Evolutionary conservation across 1,139 yeast genomes (phyloP).

Genomic region (Komagataea norvegica): DNA sequence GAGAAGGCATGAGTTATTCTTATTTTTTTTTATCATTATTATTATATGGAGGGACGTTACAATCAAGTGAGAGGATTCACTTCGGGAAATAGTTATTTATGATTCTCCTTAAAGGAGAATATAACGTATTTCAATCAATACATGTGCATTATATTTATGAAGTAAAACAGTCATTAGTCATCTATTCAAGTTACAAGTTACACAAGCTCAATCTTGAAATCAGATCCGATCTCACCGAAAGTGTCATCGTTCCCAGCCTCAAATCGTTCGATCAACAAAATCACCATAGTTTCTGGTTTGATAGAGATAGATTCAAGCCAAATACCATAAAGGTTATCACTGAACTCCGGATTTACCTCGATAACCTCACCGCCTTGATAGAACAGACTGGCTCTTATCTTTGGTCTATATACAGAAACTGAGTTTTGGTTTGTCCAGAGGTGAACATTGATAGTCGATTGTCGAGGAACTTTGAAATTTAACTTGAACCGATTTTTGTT

Average conservation of each 20-base stretch:
- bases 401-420: slow-evolving; percentile 21
- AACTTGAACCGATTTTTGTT: slow-evolving; percentile 37
- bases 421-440: slow-evolving; percentile 25
- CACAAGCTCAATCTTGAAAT: slow-evolving; percentile 14
- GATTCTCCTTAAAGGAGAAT: too few species aligned
- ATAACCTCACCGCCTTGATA: slow-evolving; percentile 25
- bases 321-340: slow-evolving; percentile 27
- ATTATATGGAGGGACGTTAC: background rate
- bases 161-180: too few species aligned
- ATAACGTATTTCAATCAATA: too few species aligned
- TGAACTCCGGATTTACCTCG: slow-evolving; percentile 27
- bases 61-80: too few species aligned
- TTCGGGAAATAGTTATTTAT: too few species aligned
- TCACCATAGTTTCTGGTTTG: slow-evolving; percentile 10
- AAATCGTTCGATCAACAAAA: slow-evolving; percentile 44
- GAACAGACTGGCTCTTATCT: slow-evolving; percentile 42
- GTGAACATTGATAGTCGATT: slow-evolving; percentile 30
- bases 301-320: slow-evolving; percentile 17
- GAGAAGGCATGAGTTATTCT: too few species aligned
- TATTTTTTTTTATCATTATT: background rate
- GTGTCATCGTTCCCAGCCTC: slow-evolving; percentile 43
- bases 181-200: too few species aligned
- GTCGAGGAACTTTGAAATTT: slow-evolving; percentile 23
- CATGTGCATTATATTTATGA: too few species aligned
- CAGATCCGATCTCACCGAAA: slow-evolving; percentile 37